Percentiles rank a stretch among this genome's conserved stretches.
These are phyloP conservation scores for Paraglomus occultum DNA, from an alignment of 192 early-diverging fungal species.

Conservation along the genomic window DNA sequence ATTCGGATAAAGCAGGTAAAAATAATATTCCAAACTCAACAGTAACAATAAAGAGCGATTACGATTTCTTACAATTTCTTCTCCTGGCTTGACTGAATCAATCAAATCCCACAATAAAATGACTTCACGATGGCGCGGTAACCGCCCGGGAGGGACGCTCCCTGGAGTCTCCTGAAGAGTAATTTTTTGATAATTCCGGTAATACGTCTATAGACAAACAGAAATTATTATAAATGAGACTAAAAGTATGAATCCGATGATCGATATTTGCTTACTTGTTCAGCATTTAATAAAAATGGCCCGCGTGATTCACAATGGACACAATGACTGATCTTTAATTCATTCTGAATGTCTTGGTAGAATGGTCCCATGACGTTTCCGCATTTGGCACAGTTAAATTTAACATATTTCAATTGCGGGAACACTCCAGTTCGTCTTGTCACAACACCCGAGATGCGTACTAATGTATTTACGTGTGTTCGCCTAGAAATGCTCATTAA, in stretches of 20 bases:
- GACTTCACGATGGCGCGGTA: constrained; percentile 92
- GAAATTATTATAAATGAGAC: not conserved
- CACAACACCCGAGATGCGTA: constrained; percentile 89
- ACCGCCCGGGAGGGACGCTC: constrained; percentile 88
- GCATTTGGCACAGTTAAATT: constrained; percentile 95
- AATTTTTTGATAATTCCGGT: constrained; percentile 95
- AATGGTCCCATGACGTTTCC: constrained; percentile 88
- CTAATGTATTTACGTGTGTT: constrained; percentile 86
- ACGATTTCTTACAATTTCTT: constrained; percentile 71
- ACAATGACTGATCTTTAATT: constrained; percentile 84
- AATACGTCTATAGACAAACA: constrained; percentile 65
- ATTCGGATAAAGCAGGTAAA: not conserved
- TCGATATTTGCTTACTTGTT: constrained; percentile 56
- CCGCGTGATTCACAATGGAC: constrained; percentile 87
- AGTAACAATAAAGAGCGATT: not conserved
- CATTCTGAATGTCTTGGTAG: constrained; percentile 86
- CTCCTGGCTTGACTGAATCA: constrained; percentile 92
- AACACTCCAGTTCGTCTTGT: constrained; percentile 93
- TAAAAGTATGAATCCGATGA: not conserved
- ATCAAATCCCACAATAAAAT: constrained; percentile 96
- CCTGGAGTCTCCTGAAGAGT: constrained; percentile 97
- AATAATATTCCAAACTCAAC: too few relatives aligned
- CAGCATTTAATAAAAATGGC: constrained; percentile 86
- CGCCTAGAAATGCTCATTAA: constrained; percentile 53
- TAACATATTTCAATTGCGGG: constrained; percentile 96